These are phyloP conservation scores for Biscogniauxia mediterranea DNA, from an alignment of 2,329 filamentous ascomycete genomes.

Conservation along the genomic window DNA sequence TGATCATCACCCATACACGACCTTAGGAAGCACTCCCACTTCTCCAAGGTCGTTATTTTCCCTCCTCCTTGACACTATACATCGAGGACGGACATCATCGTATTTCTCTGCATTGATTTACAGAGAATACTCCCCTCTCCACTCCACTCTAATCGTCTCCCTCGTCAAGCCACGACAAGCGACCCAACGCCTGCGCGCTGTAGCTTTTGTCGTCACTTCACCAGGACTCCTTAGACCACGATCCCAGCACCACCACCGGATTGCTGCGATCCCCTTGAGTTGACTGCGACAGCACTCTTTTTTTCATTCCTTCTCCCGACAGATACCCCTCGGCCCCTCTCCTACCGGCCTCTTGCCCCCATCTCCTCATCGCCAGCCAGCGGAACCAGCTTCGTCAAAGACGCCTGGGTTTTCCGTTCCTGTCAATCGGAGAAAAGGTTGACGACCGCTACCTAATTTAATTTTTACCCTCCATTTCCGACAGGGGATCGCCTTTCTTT, in stretches of 20 bases:
- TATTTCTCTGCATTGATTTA: conserved; percentile 30
- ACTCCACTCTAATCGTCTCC: conserved; percentile 24
- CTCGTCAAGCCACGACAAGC: conserved; percentile 21
- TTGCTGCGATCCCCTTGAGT: conserved; percentile 11
- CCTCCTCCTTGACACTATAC: conserved; percentile 19
- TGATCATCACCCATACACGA: conserved; percentile 28
- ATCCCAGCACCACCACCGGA: conserved; percentile 7
- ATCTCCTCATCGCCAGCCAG: background rate
- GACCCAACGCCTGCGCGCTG: conserved; percentile 20
- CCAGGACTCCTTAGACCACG: conserved; percentile 5
- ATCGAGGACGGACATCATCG: conserved; percentile 26
- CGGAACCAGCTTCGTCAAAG: background rate
- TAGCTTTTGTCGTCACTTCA: conserved; percentile 6
- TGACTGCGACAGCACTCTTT: conserved; percentile 20
- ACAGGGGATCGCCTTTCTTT: conserved; percentile 22
- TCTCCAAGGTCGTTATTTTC: conserved; percentile 27
- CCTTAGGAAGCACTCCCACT: conserved; percentile 24
- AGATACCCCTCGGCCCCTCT: conserved; percentile 20
- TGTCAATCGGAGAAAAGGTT: conserved; percentile 14
- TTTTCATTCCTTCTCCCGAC: conserved; percentile 19
- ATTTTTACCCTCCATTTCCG: conserved; percentile 14
- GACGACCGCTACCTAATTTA: conserved; percentile 20
- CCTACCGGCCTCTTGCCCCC: conserved; percentile 7
- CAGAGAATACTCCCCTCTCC: conserved; percentile 25
- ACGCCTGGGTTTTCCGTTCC: conserved; percentile 15